These are phyloP conservation scores for Coemansia sp. DNA, from an alignment of 192 early-diverging fungal genomes.

Conservation along the genomic window DNA sequence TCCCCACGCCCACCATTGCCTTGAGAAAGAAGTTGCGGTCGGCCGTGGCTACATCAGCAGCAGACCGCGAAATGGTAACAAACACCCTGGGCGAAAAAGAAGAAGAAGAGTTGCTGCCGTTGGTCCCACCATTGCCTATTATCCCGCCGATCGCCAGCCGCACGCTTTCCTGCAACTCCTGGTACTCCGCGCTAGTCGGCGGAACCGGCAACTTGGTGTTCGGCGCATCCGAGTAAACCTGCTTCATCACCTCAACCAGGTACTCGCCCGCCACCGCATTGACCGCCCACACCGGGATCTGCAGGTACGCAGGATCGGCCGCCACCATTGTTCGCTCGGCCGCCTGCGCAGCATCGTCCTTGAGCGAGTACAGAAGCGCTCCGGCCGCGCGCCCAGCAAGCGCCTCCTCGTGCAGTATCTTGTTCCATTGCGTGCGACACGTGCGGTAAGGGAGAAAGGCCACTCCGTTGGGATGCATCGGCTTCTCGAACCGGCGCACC, in stretches of 20 bases:
- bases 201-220: constrained; percentile 3
- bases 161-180: neutral
- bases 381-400: constrained; percentile 23
- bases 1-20: constrained; percentile 51
- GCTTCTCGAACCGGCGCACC: constrained; percentile 9
- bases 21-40: constrained; percentile 54
- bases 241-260: constrained; percentile 15
- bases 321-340: constrained; percentile 22
- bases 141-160: constrained; percentile 1
- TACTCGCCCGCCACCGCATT: constrained; percentile 39
- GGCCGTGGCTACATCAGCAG: constrained; percentile 32
- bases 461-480: constrained; percentile 27
- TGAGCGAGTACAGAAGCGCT: constrained; percentile 41
- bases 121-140: neutral
- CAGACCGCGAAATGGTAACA: constrained; percentile 35
- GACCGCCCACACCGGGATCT: constrained; percentile 47
- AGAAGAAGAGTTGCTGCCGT: neutral
- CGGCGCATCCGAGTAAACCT: neutral
- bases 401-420: constrained; percentile 29
- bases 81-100: constrained; percentile 11
- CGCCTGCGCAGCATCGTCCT: constrained; percentile 49
- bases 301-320: constrained; percentile 15
- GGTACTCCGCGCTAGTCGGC: constrained; percentile 26
- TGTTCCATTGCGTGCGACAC: constrained; percentile 36
- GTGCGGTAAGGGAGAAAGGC: constrained; percentile 41